These are phyloP conservation scores for Penicillium paradoxum DNA, from an alignment of 495 filamentous ascomycete species.

Conservation along the genomic window DNA sequence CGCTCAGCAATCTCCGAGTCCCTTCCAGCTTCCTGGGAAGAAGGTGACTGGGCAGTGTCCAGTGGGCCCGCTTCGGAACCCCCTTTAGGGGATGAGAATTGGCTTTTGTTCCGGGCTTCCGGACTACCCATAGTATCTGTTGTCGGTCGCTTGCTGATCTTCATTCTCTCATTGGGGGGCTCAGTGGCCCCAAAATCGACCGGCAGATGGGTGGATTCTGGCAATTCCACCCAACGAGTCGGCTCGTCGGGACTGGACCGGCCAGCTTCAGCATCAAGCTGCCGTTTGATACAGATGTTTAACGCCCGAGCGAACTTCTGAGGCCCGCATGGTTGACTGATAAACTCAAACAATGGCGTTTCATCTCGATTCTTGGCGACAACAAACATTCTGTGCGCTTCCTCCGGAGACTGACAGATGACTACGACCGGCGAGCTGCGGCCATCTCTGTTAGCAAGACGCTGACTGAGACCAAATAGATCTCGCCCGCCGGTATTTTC, in stretches of 20 bases:
- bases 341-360: slow-evolving; percentile 22
- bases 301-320: slow-evolving; percentile 23
- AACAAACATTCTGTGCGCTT: slow-evolving; percentile 26
- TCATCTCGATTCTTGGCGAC: slow-evolving; percentile 8
- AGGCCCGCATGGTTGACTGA: slow-evolving; percentile 33
- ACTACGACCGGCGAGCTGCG: slow-evolving; percentile 17
- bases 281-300: slow-evolving; percentile 24
- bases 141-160: slow-evolving; percentile 20
- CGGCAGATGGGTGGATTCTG: slow-evolving; percentile 17
- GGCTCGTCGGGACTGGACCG: slow-evolving; percentile 3
- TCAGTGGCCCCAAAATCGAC: slow-evolving; percentile 13
- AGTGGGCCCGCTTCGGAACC: neutral
- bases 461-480: slow-evolving; percentile 4
- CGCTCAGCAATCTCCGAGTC: neutral
- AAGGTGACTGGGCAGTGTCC: neutral
- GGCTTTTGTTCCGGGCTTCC: neutral
- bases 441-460: neutral
- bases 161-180: slow-evolving; percentile 14
- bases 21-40: neutral
- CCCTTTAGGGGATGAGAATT: neutral
- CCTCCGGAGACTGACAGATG: slow-evolving; percentile 28
- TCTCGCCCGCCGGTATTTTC: neutral
- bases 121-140: slow-evolving; percentile 13
- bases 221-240: slow-evolving; percentile 27
- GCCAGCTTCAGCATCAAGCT: neutral